phyloP scores from a whole-genome alignment of 192 early-diverging fungal genomes.

The Neocallimastix lanati region DNA sequence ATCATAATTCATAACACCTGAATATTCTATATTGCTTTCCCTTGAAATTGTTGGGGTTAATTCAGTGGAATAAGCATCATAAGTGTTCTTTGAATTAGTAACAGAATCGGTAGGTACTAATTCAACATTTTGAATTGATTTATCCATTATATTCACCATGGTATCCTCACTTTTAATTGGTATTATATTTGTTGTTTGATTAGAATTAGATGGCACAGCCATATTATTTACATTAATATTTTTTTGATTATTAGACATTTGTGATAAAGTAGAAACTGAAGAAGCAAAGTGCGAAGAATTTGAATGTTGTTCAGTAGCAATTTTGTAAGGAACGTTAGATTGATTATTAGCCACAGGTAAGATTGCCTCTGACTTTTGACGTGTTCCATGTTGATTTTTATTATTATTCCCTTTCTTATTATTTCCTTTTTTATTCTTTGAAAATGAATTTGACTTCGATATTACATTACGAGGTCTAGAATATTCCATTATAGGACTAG shows the following conservation, averaged over 20 bases:
- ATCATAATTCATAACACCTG: no score
- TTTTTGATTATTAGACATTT: neutral
- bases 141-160: neutral
- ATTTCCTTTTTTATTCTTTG: neutral
- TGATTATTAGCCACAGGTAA: neutral
- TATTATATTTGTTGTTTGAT: neutral
- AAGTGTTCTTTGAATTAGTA: no score
- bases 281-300: no score
- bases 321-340: neutral
- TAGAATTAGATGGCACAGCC: neutral
- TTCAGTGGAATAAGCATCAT: no score
- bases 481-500: neutral
- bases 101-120: no score
- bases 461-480: neutral
- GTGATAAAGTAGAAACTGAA: neutral
- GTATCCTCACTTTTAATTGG: neutral
- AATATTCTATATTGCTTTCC: no score
- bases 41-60: no score
- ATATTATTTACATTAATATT: neutral
- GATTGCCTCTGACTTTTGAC: neutral
- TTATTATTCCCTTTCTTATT: neutral
- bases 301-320: neutral
- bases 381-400: neutral
- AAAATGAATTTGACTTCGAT: neutral
- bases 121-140: neutral